Conservation (phyloP, 2,329 filamentous ascomycete genomes). For the Stachybotrys chartarum region DNA sequence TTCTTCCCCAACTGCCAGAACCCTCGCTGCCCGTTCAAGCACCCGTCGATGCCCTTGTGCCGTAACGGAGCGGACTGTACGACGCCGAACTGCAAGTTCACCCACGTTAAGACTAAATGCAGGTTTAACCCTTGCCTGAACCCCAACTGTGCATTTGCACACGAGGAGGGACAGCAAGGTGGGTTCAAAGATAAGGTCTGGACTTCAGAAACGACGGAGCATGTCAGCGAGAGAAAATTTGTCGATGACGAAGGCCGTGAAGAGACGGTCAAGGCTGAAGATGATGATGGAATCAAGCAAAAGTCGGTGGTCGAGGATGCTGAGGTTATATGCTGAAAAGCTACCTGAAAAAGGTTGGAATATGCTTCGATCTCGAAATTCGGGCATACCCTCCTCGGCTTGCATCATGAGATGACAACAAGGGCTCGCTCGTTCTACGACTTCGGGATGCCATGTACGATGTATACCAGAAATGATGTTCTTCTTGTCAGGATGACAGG, state of each 20-base stretch:
- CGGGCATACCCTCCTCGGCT: background rate
- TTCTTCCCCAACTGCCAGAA: constrained; percentile 93
- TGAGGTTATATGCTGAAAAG: constrained; percentile 25
- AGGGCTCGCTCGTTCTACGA: background rate
- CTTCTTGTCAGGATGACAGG: background rate
- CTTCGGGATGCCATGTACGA: constrained; percentile 1
- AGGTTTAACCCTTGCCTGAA: constrained; percentile 90
- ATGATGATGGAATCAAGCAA: constrained; percentile 26
- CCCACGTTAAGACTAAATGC: constrained; percentile 78
- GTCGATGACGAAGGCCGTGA: constrained; percentile 61
- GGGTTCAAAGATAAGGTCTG: constrained; percentile 86
- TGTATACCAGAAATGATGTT: background rate
- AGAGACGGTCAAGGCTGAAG: constrained; percentile 64
- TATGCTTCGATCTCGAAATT: too few species aligned
- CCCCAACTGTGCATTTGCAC: constrained; percentile 79
- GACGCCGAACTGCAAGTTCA: constrained; percentile 77
- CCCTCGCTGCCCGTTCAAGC: constrained; percentile 77
- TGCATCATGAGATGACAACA: background rate
- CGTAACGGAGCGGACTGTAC: constrained; percentile 87
- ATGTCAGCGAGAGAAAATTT: constrained; percentile 86
- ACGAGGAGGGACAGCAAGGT: constrained; percentile 83
- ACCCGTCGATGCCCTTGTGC: constrained; percentile 80
- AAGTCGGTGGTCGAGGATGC: constrained; percentile 30
- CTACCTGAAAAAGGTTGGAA: background rate
- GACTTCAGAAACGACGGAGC: constrained; percentile 58